These are phyloP conservation scores for Capsicum rhomboideum DNA, from an alignment of 257 asterid species.

Conservation along the genomic window DNA sequence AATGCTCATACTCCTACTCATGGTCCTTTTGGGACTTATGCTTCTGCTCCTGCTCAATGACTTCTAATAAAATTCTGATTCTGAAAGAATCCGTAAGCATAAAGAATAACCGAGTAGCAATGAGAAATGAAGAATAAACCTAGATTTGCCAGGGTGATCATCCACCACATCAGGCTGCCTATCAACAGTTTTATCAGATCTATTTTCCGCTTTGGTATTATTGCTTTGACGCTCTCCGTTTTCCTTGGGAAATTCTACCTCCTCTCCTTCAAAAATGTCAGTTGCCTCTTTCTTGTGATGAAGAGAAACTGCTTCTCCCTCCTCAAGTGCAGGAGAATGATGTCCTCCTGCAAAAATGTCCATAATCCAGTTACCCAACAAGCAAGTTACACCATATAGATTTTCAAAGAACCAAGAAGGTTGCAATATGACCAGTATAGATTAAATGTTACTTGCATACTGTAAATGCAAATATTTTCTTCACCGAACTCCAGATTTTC, in stretches of 20 bases:
- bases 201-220: constrained; percentile 37
- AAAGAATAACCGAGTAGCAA: constrained; percentile 11
- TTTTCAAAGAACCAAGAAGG: background rate
- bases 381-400: background rate
- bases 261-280: constrained; percentile 61
- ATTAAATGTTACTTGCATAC: background rate
- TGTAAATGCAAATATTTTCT: background rate
- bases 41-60: constrained; percentile 73
- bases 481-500: background rate
- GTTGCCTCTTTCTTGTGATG: constrained; percentile 36
- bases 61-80: constrained; percentile 20
- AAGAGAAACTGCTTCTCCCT: constrained; percentile 29
- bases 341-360: constrained; percentile 23
- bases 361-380: background rate
- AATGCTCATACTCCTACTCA: constrained; percentile 91
- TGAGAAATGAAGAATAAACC: constrained; percentile 33
- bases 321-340: constrained; percentile 37
- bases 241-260: constrained; percentile 76
- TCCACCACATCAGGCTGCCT: constrained; percentile 69
- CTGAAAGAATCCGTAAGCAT: constrained; percentile 15
- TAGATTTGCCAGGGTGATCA: constrained; percentile 70
- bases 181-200: constrained; percentile 45
- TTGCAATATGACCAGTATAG: background rate
- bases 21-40: constrained; percentile 43
- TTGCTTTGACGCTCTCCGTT: constrained; percentile 75